phyloP scores from a whole-genome alignment of 202 grass and related monocot genomes.

The Zizania palustris region DNA sequence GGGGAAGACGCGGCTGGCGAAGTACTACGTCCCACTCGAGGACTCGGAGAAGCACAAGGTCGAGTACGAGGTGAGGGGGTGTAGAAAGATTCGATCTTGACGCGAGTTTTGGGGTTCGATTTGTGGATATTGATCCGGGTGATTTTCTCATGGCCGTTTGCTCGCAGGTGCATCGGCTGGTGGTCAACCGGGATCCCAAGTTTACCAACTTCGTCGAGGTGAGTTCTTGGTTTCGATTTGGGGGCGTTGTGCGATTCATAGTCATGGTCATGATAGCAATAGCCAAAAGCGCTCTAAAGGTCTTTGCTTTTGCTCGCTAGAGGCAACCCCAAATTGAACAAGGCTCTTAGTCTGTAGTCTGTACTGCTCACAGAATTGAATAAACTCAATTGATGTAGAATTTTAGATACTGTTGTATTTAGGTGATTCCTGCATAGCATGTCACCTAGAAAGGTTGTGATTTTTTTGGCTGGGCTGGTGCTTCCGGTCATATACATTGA shows the following conservation, averaged over 20 bases:
- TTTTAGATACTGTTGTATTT: neutral
- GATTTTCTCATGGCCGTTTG: conserved; percentile 6
- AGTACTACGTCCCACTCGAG: conserved; percentile 93
- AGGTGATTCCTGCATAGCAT: conserved; percentile 12
- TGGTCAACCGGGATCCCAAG: conserved; percentile 95
- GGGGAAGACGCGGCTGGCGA: conserved; percentile 91
- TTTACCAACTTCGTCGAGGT: conserved; percentile 99
- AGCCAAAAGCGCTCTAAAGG: neutral
- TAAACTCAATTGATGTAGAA: conserved; percentile 2
- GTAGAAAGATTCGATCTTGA: conserved; percentile 12
- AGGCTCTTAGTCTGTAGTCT: neutral
- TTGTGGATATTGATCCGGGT: conserved; percentile 9
- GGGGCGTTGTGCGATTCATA: neutral
- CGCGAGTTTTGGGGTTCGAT: neutral
- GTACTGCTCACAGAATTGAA: conserved; percentile 1
- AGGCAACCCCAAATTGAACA: neutral
- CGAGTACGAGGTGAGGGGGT: conserved; percentile 74
- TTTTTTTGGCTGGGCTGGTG: neutral
- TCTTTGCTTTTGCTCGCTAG: neutral
- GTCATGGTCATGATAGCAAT: neutral
- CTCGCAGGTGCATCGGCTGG: conserved; percentile 78
- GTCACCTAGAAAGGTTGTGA: conserved; percentile 8
- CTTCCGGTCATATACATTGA: neutral
- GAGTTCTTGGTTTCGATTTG: conserved; percentile 23
- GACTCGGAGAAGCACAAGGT: conserved; percentile 99